A percentile compares a stretch with the other conserved stretches of the same genome.
These are phyloP conservation scores for Anthracocystis setariae DNA, from an alignment of 1,284 basidiomycete genomes.

Conservation along the genomic window DNA sequence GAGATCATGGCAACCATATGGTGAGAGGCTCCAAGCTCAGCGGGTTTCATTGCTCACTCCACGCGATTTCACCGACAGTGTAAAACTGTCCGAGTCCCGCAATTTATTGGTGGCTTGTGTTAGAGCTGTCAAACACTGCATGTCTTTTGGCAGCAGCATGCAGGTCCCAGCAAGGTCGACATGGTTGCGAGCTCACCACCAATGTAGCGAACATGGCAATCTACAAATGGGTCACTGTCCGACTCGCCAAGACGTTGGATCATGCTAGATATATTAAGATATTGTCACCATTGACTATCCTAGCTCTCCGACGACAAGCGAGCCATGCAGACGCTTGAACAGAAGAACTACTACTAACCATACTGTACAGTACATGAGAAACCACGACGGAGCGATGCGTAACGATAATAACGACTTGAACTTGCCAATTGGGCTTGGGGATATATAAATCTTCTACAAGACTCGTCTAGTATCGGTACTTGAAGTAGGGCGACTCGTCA, in stretches of 20 bases:
- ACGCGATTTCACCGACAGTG: conserved; percentile 3
- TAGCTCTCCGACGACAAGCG: conserved; percentile 1
- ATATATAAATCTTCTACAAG: not conserved
- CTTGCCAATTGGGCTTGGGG: not conserved
- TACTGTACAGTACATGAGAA: conserved; percentile 9
- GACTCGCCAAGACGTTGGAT: no score
- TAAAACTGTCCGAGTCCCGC: not conserved
- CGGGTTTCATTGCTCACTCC: not conserved
- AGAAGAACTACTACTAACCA: not conserved
- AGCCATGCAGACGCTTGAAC: not conserved
- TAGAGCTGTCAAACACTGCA: not conserved
- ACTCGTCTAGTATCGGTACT: conserved; percentile 51
- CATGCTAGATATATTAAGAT: not conserved
- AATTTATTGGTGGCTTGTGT: no score
- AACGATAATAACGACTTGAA: not conserved
- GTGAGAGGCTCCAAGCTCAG: not conserved
- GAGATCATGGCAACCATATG: not conserved
- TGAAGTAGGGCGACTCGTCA: conserved; percentile 58
- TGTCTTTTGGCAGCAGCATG: no score
- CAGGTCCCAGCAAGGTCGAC: no score
- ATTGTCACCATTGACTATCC: not conserved
- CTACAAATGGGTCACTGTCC: no score
- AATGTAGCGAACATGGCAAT: no score
- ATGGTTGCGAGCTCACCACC: no score
- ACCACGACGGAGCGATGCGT: not conserved